A percentile compares a stretch with the other conserved stretches of the same genome.
These are phyloP conservation scores for Azolla pinnata DNA, from an alignment of 75 land plant genomes.

Conservation along the genomic window DNA sequence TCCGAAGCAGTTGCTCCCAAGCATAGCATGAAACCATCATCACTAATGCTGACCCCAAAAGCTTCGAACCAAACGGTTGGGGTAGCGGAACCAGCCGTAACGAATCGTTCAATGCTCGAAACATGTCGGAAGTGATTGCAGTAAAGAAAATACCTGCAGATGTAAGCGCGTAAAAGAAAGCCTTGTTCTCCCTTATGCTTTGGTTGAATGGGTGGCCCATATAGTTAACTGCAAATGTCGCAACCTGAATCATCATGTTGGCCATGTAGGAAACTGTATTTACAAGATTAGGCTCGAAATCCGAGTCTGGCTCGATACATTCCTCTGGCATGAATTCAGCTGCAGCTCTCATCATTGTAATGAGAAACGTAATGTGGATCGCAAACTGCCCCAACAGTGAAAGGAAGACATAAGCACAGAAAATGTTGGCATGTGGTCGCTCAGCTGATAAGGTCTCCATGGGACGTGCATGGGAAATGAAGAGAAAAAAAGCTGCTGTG, in stretches of 20 bases:
- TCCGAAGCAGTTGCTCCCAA: slow-evolving; percentile 84
- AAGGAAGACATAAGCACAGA: slow-evolving; percentile 83
- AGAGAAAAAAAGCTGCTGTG: slow-evolving; percentile 93
- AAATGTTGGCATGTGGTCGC: slow-evolving; percentile 91
- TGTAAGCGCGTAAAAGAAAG: slow-evolving; percentile 66
- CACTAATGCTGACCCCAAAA: slow-evolving; percentile 54
- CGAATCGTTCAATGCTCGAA: slow-evolving; percentile 84
- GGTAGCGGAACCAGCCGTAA: slow-evolving; percentile 87
- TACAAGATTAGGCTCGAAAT: slow-evolving; percentile 90
- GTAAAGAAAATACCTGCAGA: slow-evolving; percentile 72
- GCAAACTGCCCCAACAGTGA: slow-evolving; percentile 94
- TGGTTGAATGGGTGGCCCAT: slow-evolving; percentile 99
- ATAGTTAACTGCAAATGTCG: slow-evolving; percentile 97
- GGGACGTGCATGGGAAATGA: slow-evolving; percentile 94
- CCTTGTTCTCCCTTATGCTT: slow-evolving; percentile 79
- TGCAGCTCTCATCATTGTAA: slow-evolving; percentile 71
- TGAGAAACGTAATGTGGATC: slow-evolving; percentile 69
- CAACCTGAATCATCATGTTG: slow-evolving; percentile 98
- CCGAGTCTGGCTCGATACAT: slow-evolving; percentile 94
- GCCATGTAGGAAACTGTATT: slow-evolving; percentile 99
- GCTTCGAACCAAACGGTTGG: slow-evolving; percentile 45
- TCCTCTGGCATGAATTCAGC: slow-evolving; percentile 94
- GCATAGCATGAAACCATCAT: slow-evolving; percentile 65
- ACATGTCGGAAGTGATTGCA: slow-evolving; percentile 72
- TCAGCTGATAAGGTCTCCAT: slow-evolving; percentile 73